Percentiles rank a stretch among this genome's conserved stretches.
phyloP scores from a whole-genome alignment of 176 grass and related monocot species.

The Stipa capillata region DNA sequence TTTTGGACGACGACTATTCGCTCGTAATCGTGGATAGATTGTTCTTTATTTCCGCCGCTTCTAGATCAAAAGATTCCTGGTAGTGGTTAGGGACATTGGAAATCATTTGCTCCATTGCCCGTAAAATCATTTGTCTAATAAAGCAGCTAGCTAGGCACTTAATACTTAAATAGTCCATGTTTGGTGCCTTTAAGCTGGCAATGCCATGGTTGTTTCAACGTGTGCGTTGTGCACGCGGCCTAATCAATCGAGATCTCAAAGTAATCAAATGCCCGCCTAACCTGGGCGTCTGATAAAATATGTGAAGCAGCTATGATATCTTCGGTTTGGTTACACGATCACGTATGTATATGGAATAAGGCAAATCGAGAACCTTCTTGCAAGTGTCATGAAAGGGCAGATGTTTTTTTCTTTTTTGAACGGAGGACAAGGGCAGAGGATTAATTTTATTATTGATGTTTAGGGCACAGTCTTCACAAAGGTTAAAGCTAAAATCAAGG shows the following conservation, averaged over 20 bases:
- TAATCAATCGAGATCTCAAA: neutral
- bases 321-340: neutral
- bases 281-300: neutral
- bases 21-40: neutral
- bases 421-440: too few relatives aligned
- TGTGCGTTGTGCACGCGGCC: neutral
- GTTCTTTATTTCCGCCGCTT: neutral
- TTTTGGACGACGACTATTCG: neutral
- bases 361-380: neutral
- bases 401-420: too few relatives aligned
- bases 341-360: too few relatives aligned
- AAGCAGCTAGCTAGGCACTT: neutral
- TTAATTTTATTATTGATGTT: neutral
- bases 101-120: slow-evolving; percentile 5
- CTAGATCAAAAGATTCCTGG: slow-evolving; percentile 24
- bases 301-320: neutral
- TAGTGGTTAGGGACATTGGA: slow-evolving; percentile 18
- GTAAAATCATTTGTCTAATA: neutral
- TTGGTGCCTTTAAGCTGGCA: neutral
- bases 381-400: neutral
- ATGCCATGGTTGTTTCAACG: neutral
- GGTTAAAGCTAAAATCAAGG: neutral
- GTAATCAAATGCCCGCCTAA: neutral
- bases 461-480: neutral
- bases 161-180: neutral